phyloP scores from a whole-genome alignment of 306 rosid species.

The Alnus glutinosa region DNA sequence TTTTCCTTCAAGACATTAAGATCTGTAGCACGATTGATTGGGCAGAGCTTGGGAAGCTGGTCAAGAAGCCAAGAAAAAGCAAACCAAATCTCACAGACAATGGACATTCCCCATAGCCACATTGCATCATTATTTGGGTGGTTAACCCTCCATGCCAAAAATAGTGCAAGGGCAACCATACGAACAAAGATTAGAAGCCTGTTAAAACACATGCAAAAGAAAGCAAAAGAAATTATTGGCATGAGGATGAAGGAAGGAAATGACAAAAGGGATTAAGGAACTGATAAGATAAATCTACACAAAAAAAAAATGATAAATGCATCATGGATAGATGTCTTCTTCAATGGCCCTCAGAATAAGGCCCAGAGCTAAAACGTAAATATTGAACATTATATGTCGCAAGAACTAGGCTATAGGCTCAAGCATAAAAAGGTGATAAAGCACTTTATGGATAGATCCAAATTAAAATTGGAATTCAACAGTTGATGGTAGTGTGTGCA shows the following conservation, averaged over 20 bases:
- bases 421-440: neutral
- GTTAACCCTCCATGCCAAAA: conserved; percentile 75
- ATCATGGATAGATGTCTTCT: neutral
- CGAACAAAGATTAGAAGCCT: conserved; percentile 80
- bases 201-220: conserved; percentile 32
- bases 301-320: neutral
- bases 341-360: neutral
- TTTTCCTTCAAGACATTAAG: conserved; percentile 88
- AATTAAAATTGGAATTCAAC: neutral
- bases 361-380: neutral
- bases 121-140: conserved; percentile 74
- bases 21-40: conserved; percentile 80
- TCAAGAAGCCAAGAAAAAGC: conserved; percentile 99
- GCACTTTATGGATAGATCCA: neutral
- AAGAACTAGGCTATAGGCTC: neutral
- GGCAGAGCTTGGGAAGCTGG: conserved; percentile 87
- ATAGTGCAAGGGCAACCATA: conserved; percentile 65
- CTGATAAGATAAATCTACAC: conserved; percentile 4
- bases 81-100: conserved; percentile 96
- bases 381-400: neutral
- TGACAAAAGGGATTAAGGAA: neutral
- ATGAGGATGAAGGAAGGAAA: conserved; percentile 13
- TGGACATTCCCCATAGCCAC: conserved; percentile 97
- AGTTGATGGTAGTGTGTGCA: neutral
- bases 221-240: conserved; percentile 13